A percentile compares a stretch with the other conserved stretches of the same genome.
Evolutionary conservation across 2,329 filamentous ascomycete genomes (phyloP).

Genomic region (Xylaria digitata): DNA sequence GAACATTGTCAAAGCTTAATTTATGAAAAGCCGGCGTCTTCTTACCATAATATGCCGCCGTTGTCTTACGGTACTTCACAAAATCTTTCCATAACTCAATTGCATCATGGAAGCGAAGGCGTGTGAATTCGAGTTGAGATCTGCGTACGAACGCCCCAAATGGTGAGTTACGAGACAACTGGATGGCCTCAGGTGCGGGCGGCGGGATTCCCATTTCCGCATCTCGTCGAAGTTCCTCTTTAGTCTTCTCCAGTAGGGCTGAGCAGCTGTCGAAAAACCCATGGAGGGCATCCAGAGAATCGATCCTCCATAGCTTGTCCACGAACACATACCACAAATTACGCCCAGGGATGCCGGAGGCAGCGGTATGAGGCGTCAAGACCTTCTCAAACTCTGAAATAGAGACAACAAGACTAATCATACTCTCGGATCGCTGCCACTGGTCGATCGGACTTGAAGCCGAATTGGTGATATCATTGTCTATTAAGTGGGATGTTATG

Average conservation of each 20-base stretch:
- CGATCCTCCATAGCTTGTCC: conserved; percentile 82
- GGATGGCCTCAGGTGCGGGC: conserved; percentile 64
- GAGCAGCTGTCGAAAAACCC: conserved; percentile 74
- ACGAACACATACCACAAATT: conserved; percentile 91
- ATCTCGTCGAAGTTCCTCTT: conserved; percentile 68
- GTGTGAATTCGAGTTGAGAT: conserved; percentile 80
- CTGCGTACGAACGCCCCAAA: conserved; percentile 84
- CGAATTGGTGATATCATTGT: conserved; percentile 54
- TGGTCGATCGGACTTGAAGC: conserved; percentile 49
- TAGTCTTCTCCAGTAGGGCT: conserved; percentile 69
- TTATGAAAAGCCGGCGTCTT: conserved; percentile 70
- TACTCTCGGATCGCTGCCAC: conserved; percentile 63
- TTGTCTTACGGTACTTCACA: conserved; percentile 82
- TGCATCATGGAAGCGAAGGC: conserved; percentile 82
- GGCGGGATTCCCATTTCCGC: conserved; percentile 64
- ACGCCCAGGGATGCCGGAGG: conserved; percentile 74
- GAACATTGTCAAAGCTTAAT: conserved; percentile 67
- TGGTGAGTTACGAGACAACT: conserved; percentile 78
- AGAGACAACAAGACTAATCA: conserved; percentile 64
- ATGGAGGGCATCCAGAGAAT: conserved; percentile 84
- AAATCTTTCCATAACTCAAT: conserved; percentile 85
- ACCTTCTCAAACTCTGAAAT: conserved; percentile 70
- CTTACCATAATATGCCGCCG: conserved; percentile 71
- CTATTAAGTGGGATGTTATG: conserved; percentile 76
- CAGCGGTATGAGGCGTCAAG: conserved; percentile 63